Base-by-base conservation (phyloP, 495 filamentous ascomycete genomes). In the Opeltia flavorubescens region DNA sequence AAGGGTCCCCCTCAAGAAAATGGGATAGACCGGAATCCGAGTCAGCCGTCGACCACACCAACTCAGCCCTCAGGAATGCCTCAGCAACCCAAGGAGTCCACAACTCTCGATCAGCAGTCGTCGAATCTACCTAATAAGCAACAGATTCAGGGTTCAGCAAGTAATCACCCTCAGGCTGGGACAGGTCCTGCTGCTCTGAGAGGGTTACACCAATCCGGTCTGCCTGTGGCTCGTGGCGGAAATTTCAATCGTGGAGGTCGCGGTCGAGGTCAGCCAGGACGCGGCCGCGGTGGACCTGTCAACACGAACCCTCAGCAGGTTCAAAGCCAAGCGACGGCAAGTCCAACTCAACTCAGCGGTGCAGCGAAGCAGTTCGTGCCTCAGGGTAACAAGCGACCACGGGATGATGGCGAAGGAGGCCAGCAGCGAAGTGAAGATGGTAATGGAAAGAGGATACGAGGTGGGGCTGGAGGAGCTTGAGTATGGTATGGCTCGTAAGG, bases 351-450 rank as follows among this genome's bases (percentile, higher is more conserved):
- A 0, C 43, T 77, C 40, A 79, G 70, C 57, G 66, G 64, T 48
- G 54, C 73, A 53, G 77, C 71, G 6, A 72, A 70, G 41, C 71
- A 78, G 48, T 83, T 81, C 54, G 73, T 76, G 30, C 77, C 78
- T 4, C 60, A 64, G 38, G 78, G 80, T n/a, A 73, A 75, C 44
- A 85, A 85, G 61, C 66, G 80, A 26, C 65, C 74, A 17, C 65
- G 81, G 18, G 78, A 81, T 18, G 81, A 84, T 28, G 75, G 72
- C 7, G 62, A 70, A 18, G 71, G 70, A 21, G 70, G 65, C 17
- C 52, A 48, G 20, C 47, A 50, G 11, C 29, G 13, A 6, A 13
- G 6, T 31, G 57, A 59, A 17, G 68, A 66, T 8, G 66, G 51
- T 11, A 63, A 59, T 45, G 75, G 74, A 29, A 76, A 76, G 60